Conservation (phyloP, 2,329 filamentous ascomycete genomes). For the Botryosphaeria dothidea region DNA sequence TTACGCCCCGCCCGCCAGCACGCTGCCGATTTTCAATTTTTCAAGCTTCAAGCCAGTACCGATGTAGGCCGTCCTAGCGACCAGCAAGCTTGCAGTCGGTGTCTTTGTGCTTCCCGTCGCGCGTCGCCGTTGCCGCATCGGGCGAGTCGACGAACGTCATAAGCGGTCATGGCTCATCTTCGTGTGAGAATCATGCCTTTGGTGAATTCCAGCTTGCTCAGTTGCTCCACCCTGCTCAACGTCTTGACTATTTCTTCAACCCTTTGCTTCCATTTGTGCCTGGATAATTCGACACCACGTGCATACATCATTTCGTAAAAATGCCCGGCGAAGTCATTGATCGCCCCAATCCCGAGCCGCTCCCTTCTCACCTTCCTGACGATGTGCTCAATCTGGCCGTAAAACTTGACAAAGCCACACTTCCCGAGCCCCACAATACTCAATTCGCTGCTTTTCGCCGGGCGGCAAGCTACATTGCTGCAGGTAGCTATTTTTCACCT, state of each 20-base stretch:
- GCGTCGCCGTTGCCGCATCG: too few species aligned
- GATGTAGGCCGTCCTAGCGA: neutral
- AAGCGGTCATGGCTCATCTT: neutral
- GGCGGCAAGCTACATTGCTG: conserved; percentile 65
- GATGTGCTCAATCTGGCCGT: conserved; percentile 49
- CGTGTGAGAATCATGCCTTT: neutral
- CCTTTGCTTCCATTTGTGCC: neutral
- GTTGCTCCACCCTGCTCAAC: neutral
- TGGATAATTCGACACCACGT: too few species aligned
- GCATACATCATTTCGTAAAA: neutral
- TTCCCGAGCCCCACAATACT: conserved; percentile 47
- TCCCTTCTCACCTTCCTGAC: conserved; percentile 59
- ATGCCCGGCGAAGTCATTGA: conserved; percentile 66
- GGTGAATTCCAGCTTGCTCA: neutral
- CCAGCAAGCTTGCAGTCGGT: neutral
- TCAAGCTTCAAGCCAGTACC: neutral
- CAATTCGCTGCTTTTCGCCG: conserved; percentile 58
- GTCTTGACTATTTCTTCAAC: neutral
- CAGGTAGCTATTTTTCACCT: conserved; percentile 41
- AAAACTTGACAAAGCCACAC: conserved; percentile 43
- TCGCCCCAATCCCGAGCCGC: conserved; percentile 58
- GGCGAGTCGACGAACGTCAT: neutral
- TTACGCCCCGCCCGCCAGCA: neutral
- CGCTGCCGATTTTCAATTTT: neutral
- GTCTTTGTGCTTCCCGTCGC: neutral